Evolutionary conservation across 352 stramenopile genomes (phyloP).

Genomic region (Phytophthora pseudosyringae): DNA sequence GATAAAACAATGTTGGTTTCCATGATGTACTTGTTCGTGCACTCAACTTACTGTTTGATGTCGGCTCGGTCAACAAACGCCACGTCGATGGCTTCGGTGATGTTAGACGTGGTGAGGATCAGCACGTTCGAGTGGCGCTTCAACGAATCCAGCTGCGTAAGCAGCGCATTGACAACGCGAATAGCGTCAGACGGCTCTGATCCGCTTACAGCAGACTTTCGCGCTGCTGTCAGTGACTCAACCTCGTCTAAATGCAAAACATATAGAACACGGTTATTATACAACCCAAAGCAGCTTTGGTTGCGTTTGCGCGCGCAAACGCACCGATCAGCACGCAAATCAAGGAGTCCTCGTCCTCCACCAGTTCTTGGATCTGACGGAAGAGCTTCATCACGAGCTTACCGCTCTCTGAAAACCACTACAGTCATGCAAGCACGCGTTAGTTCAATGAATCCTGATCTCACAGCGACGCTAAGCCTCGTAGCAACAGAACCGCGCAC

Average conservation of each 20-base stretch:
- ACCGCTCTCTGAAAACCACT: constrained; percentile 96
- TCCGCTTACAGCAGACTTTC: constrained; percentile 69
- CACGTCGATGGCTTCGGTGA: constrained; percentile 91
- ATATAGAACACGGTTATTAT: too few relatives aligned
- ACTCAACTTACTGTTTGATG: constrained; percentile 84
- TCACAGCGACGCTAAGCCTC: background rate
- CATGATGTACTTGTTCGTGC: background rate
- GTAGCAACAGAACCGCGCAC: constrained; percentile 20
- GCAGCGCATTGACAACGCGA: constrained; percentile 91
- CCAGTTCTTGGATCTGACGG: constrained; percentile 89
- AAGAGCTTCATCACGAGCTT: constrained; percentile 95
- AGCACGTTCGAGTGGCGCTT: constrained; percentile 90
- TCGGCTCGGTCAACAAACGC: constrained; percentile 95
- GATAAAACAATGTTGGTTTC: background rate
- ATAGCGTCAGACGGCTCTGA: constrained; percentile 92
- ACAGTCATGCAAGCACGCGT: background rate
- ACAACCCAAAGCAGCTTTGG: too few relatives aligned
- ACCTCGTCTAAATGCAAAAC: constrained; percentile 81
- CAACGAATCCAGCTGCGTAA: constrained; percentile 91
- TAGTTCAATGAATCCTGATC: background rate
- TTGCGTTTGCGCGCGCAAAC: background rate
- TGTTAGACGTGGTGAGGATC: constrained; percentile 94
- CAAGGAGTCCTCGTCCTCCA: constrained; percentile 88
- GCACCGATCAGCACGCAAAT: constrained; percentile 92
- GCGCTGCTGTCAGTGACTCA: constrained; percentile 89